A percentile compares a stretch with the other conserved stretches of the same genome.
Conservation (phyloP, 495 filamentous ascomycete species). For the Trichoderma reesei region DNA sequence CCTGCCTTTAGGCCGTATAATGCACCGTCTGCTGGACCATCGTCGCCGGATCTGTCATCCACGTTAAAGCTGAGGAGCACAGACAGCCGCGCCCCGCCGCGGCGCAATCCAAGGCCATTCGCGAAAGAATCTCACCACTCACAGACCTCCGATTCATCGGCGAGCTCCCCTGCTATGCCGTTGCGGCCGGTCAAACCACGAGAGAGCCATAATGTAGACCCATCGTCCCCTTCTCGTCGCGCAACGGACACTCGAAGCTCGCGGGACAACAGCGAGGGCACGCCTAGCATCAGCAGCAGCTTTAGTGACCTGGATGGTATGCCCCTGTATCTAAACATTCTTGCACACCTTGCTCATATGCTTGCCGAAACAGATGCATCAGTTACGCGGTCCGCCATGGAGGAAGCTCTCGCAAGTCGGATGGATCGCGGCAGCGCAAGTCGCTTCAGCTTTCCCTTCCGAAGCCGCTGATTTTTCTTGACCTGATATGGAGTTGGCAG, state of each 20-base stretch:
- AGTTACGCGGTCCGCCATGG: constrained; percentile 86
- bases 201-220: constrained; percentile 13
- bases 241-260: constrained; percentile 31
- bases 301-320: constrained; percentile 93
- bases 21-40: constrained; percentile 8
- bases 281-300: constrained; percentile 94
- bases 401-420: constrained; percentile 85
- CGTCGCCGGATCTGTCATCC: constrained; percentile 45
- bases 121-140: constrained; percentile 26
- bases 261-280: constrained; percentile 69
- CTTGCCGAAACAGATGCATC: constrained; percentile 57
- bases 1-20: constrained; percentile 69
- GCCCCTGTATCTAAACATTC: background rate
- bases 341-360: constrained; percentile 9
- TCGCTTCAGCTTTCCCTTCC: constrained; percentile 63
- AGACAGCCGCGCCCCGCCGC: constrained; percentile 29
- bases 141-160: constrained; percentile 49
- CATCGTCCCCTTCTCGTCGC: constrained; percentile 44
- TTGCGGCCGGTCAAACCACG: constrained; percentile 12
- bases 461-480: constrained; percentile 26
- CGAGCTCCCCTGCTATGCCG: constrained; percentile 45
- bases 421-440: constrained; percentile 75
- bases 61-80: constrained; percentile 40
- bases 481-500: background rate
- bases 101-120: constrained; percentile 11